These are phyloP conservation scores for Monilinia polystroma DNA, from an alignment of 2,329 filamentous ascomycete species.

Conservation along the genomic window DNA sequence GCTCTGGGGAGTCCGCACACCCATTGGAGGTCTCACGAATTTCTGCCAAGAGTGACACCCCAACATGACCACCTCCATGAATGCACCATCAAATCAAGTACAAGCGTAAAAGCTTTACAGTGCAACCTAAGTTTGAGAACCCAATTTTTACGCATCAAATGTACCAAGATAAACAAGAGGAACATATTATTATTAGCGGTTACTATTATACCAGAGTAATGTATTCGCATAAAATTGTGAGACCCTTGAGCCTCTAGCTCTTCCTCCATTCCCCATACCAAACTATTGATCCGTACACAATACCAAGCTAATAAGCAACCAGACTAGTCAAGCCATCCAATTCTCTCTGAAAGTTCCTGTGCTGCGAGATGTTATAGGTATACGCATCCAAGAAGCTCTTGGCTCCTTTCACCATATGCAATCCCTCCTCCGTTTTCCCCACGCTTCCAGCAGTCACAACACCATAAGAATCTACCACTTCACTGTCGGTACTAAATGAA, in stretches of 20 bases:
- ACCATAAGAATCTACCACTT: conserved; percentile 68
- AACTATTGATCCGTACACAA: background rate
- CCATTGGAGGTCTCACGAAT: too few relatives aligned
- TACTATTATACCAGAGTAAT: background rate
- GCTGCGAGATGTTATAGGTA: conserved; percentile 66
- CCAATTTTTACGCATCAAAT: too few relatives aligned
- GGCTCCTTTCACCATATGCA: conserved; percentile 65
- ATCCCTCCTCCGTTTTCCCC: conserved; percentile 50
- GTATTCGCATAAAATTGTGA: background rate
- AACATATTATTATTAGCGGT: background rate
- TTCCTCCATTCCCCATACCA: background rate
- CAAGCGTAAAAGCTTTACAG: too few relatives aligned
- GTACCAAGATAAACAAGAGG: too few relatives aligned
- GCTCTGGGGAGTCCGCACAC: too few relatives aligned
- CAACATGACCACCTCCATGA: too few relatives aligned
- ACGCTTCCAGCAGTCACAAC: conserved; percentile 65
- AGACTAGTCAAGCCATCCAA: conserved; percentile 63
- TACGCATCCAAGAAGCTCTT: conserved; percentile 71
- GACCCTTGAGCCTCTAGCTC: background rate
- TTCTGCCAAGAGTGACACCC: too few relatives aligned
- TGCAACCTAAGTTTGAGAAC: too few relatives aligned
- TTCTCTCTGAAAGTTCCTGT: conserved; percentile 74
- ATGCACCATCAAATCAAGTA: too few relatives aligned
- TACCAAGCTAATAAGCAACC: conserved; percentile 61
- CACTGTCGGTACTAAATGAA: conserved; percentile 42